Conservation (phyloP, 1,284 basidiomycete species). For the Phellopilus nigrolimitatus region DNA sequence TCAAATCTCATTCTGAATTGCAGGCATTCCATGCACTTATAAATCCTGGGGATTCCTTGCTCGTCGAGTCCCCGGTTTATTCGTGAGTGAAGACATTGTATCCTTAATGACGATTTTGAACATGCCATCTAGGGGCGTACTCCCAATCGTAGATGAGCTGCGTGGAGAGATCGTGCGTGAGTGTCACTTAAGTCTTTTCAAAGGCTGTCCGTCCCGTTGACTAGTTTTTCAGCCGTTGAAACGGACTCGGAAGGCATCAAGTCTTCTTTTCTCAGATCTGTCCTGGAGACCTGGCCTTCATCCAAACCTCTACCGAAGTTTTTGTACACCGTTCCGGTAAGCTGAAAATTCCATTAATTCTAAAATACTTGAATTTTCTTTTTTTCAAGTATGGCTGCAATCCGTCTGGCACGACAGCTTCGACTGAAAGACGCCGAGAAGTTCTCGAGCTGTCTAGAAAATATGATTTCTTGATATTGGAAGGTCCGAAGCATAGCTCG, state of each 20-base stretch:
- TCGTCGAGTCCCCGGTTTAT: constrained; percentile 72
- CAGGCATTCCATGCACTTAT: constrained; percentile 45
- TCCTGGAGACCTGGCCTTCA: constrained; percentile 73
- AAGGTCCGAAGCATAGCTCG: constrained; percentile 45
- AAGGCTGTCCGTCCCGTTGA: constrained; percentile 7
- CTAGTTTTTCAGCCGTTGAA: constrained; percentile 58
- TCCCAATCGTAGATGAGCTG: constrained; percentile 13
- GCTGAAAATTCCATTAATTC: constrained; percentile 25
- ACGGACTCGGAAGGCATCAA: constrained; percentile 77
- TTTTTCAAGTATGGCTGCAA: constrained; percentile 69
- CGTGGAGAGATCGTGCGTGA: constrained; percentile 4
- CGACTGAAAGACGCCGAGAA: constrained; percentile 70
- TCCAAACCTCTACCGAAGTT: constrained; percentile 73
- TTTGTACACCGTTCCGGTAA: constrained; percentile 78
- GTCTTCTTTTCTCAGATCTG: constrained; percentile 55
- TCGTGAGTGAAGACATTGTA: constrained; percentile 46
- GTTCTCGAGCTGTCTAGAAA: constrained; percentile 72
- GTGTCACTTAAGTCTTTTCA: neutral
- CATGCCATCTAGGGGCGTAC: constrained; percentile 2
- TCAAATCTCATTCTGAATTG: constrained; percentile 1
- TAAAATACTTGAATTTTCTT: neutral
- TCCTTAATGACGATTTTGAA: neutral
- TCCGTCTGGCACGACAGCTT: constrained; percentile 77
- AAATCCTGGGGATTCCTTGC: constrained; percentile 49
- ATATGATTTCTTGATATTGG: constrained; percentile 79